These are phyloP conservation scores for Colletotrichum karsti DNA, from an alignment of 2,329 filamentous ascomycete species.

Conservation along the genomic window DNA sequence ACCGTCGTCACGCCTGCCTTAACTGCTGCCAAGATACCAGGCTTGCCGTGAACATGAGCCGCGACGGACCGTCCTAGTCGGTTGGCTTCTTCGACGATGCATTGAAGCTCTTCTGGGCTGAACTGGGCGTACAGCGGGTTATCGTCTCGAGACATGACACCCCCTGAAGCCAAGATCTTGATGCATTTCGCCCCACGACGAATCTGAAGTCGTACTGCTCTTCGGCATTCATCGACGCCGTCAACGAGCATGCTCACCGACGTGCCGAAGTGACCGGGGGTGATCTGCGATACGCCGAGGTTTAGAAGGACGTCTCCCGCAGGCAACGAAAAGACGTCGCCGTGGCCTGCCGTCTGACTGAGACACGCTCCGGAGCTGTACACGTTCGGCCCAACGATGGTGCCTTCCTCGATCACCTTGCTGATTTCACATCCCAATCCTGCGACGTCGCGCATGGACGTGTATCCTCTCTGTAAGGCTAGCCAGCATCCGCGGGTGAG, in stretches of 20 bases:
- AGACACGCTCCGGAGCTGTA: slow-evolving; percentile 55
- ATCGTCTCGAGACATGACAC: slow-evolving; percentile 49
- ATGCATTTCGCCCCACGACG: slow-evolving; percentile 57
- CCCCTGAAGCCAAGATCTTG: slow-evolving; percentile 54
- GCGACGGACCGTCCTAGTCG: slow-evolving; percentile 48
- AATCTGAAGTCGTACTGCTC: slow-evolving; percentile 50
- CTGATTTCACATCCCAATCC: slow-evolving; percentile 26
- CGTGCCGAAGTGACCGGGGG: slow-evolving; percentile 39
- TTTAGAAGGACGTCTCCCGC: slow-evolving; percentile 43
- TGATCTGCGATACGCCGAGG: slow-evolving; percentile 40
- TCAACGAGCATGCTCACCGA: slow-evolving; percentile 47
- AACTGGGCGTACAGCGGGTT: slow-evolving; percentile 52
- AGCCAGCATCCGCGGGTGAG: slow-evolving; percentile 47
- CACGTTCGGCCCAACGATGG: slow-evolving; percentile 56
- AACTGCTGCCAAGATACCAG: slow-evolving; percentile 54
- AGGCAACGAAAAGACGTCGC: slow-evolving; percentile 49
- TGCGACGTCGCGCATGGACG: slow-evolving; percentile 57
- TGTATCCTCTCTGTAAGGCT: slow-evolving; percentile 57
- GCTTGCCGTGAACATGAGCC: slow-evolving; percentile 55
- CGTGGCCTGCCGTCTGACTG: slow-evolving; percentile 57
- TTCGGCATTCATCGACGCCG: slow-evolving; percentile 54
- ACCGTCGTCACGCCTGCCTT: slow-evolving; percentile 53
- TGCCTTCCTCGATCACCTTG: slow-evolving; percentile 38
- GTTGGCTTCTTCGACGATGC: slow-evolving; percentile 52
- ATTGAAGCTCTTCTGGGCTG: slow-evolving; percentile 50